Base-by-base conservation (phyloP, 805 yeast genomes). In the Komagataella populi region DNA sequence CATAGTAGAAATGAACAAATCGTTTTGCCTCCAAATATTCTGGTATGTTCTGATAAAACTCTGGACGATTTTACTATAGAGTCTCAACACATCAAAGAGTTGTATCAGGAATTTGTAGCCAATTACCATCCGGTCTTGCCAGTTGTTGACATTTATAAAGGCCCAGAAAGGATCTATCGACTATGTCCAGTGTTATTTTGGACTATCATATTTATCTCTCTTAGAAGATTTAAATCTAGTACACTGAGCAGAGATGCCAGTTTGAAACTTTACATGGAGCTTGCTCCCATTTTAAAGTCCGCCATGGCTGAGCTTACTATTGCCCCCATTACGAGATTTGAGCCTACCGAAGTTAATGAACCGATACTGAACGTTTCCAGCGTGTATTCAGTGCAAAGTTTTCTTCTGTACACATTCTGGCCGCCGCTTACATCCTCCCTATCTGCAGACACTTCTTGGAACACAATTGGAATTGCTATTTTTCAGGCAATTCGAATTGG, bases 381-480 rank as follows among this genome's bases (percentile, higher is more conserved):
- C 20, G 96, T 91, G 0, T 91, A 84, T 62, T 85, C 96, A 0
- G 97, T 91, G 0, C 99, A 91, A 64, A 97, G 97, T 0, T 84
- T 91, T 55, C 67, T 91, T 23, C 69, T 91, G 1, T 88, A 86
- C 65, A 84, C 97, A 0, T 80, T 84, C 63, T 91, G 98, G 99
- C 98, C 98, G 0, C 96, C 97, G 3, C 74, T 90, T 44, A 87
- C 96, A 0, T 88, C 98, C 0, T 89, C 97, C 0, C 73, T 93
- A 48, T 86, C 95, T 65, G 96, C 98, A 0, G 98, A 93, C 62
- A 84, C 96, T 6, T 84, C 96, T 3, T 91, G 97, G 96, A 87
- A 86, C 62, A 87, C 97, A 1, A 83, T 88, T 20, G 98, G 97
- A 0, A 82, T 87, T 48, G 98, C 98, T 4, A 72, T 89, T 59